These are phyloP conservation scores for Biancaea sappan DNA, from an alignment of 306 rosid species.

Conservation along the genomic window DNA sequence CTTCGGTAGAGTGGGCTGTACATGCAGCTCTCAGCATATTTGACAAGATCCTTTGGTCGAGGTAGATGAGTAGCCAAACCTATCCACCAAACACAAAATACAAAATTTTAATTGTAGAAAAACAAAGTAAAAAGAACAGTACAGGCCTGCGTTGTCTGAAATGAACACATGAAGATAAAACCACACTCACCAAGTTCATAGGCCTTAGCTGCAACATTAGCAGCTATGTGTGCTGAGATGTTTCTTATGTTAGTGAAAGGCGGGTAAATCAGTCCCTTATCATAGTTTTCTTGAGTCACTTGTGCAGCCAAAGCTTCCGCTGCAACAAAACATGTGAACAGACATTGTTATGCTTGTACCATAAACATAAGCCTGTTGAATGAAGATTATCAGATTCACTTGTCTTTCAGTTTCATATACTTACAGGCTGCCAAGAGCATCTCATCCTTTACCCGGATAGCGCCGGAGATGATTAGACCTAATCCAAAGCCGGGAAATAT, in stretches of 20 bases:
- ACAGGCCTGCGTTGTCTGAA: background rate
- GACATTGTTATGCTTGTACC: background rate
- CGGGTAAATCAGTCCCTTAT: constrained; percentile 93
- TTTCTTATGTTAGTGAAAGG: constrained; percentile 91
- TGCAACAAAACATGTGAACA: constrained; percentile 39
- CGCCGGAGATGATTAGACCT: constrained; percentile 95
- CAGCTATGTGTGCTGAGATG: constrained; percentile 97
- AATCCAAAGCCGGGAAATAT: constrained; percentile 93
- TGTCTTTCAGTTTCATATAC: constrained; percentile 38
- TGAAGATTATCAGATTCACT: background rate
- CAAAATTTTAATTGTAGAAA: constrained; percentile 10
- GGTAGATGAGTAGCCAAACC: constrained; percentile 96
- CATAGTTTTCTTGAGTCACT: constrained; percentile 73
- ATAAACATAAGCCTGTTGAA: background rate
- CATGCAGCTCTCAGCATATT: constrained; percentile 95
- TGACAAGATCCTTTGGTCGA: constrained; percentile 86
- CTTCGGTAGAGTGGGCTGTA: constrained; percentile 86
- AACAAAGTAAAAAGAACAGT: background rate
- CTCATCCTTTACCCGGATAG: constrained; percentile 88
- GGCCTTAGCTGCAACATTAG: constrained; percentile 80
- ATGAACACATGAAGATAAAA: constrained; percentile 3
- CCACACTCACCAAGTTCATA: constrained; percentile 79
- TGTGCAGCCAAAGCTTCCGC: constrained; percentile 94
- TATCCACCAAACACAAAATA: constrained; percentile 37
- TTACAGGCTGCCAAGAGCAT: constrained; percentile 98